phyloP scores from a whole-genome alignment of 1,284 basidiomycete species.

The Trichosporon ovoides region DNA sequence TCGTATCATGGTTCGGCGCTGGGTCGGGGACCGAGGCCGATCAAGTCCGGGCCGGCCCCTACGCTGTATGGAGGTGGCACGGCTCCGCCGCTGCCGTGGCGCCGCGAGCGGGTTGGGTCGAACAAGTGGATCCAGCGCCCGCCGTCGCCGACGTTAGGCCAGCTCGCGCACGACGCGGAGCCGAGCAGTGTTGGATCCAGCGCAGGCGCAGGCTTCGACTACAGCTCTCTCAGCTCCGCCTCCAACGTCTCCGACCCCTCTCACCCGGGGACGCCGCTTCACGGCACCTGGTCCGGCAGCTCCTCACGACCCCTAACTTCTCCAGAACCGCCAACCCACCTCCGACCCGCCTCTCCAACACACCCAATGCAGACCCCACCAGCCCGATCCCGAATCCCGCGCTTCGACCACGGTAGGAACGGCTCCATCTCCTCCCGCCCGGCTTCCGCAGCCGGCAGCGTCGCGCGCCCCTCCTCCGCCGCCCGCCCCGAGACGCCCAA shows the following conservation, averaged over 20 bases:
- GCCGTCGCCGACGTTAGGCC: constrained; percentile 1
- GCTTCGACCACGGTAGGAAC: background rate
- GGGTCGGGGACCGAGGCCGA: background rate
- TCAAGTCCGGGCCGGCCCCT: background rate
- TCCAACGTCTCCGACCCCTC: background rate
- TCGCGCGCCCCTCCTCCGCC: background rate
- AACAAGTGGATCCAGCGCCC: constrained; percentile 17
- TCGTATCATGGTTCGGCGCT: background rate
- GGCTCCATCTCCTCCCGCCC: background rate
- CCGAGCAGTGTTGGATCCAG: background rate
- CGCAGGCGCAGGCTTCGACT: background rate
- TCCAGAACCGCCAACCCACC: background rate
- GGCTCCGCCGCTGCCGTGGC: constrained; percentile 17
- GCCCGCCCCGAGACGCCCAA: background rate
- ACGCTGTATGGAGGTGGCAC: background rate
- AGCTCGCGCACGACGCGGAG: background rate
- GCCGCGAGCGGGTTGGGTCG: constrained; percentile 8
- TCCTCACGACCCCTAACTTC: background rate
- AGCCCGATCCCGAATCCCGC: background rate
- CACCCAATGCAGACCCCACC: background rate
- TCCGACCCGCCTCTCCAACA: background rate
- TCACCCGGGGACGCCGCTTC: constrained; percentile 1
- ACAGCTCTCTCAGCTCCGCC: background rate
- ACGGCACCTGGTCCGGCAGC: background rate
- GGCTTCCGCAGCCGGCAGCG: background rate